Base-by-base conservation (phyloP, 805 yeast genomes). In the Hermanozyma aechmeae region DNA sequence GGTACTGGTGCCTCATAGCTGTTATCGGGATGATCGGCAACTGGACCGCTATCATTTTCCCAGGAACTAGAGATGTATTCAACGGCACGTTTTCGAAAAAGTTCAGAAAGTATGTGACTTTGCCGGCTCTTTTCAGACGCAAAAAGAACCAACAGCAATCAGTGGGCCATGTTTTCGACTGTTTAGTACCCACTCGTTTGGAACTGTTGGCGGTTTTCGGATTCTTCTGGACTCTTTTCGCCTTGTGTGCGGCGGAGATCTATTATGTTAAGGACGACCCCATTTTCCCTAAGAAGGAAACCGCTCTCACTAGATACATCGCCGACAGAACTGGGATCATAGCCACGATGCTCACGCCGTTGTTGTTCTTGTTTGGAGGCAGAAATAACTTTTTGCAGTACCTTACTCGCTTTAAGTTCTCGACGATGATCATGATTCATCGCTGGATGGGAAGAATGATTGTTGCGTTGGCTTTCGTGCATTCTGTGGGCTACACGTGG, bases 1-100 rank as follows among this genome's bases (percentile, higher is more conserved):
- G 68, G 0, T 71, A 65, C 38, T 71, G 77, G 76, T 66, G 55
- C 4, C 28, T 56, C 1, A 50, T 74, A 23, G 40, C 70, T 31
- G 24, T 72, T 1, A 16, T 64, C 15, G 59, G 70, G 3, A 60
- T 61, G 2, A 13, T 69, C 11, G 42, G 50, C 24, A 65, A 70
- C 35, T 65, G 73, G 67, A 18, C 50, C 4, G 41, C 48, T 20
- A 44, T 52, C 25, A 34, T 68, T 15, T 54, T 58, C 16, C 76
- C 76, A 3, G 34, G 47, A 1, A 26, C 58, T 15, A 36, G 50
- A 7, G 47, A 49, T 17, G 30, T 38, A 3, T 39, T 54, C 10
- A 55, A 54, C 14, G 64, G 62, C 1, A 48, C 43, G 3, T 13
- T 47, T 11, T 33, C 48, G 3, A 47, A 58, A 10, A 25, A 34